Conservation (phyloP, 768 basidiomycete species). For the Leucocoprinus sp. region DNA sequence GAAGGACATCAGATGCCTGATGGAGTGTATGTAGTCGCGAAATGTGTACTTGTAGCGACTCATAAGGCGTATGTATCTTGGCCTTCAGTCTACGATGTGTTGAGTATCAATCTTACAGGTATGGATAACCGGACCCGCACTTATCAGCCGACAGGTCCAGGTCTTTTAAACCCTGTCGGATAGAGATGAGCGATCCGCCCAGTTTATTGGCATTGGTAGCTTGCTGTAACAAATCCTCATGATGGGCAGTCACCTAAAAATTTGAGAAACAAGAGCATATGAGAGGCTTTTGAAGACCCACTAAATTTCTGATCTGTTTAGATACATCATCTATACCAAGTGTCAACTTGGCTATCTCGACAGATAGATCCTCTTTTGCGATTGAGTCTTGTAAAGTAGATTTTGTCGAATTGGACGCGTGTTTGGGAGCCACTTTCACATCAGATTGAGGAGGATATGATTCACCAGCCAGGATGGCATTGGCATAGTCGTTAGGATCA, state of each 20-base stretch:
- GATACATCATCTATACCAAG: constrained; percentile 87
- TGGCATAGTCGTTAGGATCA: constrained; percentile 86
- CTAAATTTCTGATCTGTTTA: constrained; percentile 81
- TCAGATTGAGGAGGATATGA: constrained; percentile 44
- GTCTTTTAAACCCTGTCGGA: constrained; percentile 63
- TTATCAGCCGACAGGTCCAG: constrained; percentile 72
- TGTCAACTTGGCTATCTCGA: constrained; percentile 82
- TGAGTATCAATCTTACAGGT: background rate
- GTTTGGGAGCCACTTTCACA: constrained; percentile 25
- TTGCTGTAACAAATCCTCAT: constrained; percentile 73
- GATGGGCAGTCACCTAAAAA: constrained; percentile 69
- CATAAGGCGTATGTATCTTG: constrained; percentile 84
- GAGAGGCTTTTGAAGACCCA: constrained; percentile 28
- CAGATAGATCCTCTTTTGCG: constrained; percentile 79
- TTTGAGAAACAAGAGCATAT: constrained; percentile 1
- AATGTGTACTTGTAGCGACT: constrained; percentile 64
- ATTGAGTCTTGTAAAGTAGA: constrained; percentile 38
- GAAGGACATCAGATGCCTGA: constrained; percentile 75
- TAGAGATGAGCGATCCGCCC: constrained; percentile 57
- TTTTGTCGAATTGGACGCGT: constrained; percentile 21
- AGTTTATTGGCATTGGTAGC: constrained; percentile 71
- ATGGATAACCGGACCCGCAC: constrained; percentile 29
- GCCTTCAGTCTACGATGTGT: constrained; percentile 51
- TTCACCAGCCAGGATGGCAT: constrained; percentile 81
- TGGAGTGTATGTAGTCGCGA: constrained; percentile 69